These are phyloP conservation scores for Sugiyamaella paludigena DNA, from an alignment of 1,139 yeast genomes.

Conservation along the genomic window DNA sequence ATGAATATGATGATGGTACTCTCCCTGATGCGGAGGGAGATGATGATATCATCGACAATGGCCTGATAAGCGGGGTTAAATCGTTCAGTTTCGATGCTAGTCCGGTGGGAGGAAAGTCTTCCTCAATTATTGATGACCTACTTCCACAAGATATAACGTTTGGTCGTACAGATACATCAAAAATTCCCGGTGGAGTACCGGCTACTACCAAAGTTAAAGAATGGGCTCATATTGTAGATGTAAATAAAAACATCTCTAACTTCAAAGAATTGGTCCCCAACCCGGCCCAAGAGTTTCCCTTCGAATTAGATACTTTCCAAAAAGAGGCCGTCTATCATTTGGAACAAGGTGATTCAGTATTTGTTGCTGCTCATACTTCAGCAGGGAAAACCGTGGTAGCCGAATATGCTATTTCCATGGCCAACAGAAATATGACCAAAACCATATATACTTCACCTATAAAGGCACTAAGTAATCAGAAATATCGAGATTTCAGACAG, in stretches of 20 bases:
- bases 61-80: background rate
- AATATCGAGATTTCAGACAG: constrained; percentile 85
- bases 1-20: constrained; percentile 10
- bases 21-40: constrained; percentile 10
- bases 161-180: constrained; percentile 37
- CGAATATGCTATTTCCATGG: constrained; percentile 93
- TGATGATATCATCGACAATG: background rate
- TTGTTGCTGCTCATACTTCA: constrained; percentile 96
- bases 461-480: constrained; percentile 89
- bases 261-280: constrained; percentile 86
- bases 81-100: constrained; percentile 4
- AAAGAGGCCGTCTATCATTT: constrained; percentile 95
- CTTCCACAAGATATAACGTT: constrained; percentile 64
- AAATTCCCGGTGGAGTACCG: constrained; percentile 30
- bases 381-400: constrained; percentile 95
- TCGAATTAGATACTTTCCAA: constrained; percentile 90
- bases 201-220: constrained; percentile 49
- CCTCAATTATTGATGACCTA: constrained; percentile 62
- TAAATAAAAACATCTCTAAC: constrained; percentile 77
- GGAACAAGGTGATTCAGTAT: constrained; percentile 96
- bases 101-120: background rate
- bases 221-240: constrained; percentile 96
- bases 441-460: constrained; percentile 93
- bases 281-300: constrained; percentile 92
- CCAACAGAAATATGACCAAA: constrained; percentile 83